Conservation (phyloP, 495 filamentous ascomycete genomes). For the Aspergillus diversus region DNA sequence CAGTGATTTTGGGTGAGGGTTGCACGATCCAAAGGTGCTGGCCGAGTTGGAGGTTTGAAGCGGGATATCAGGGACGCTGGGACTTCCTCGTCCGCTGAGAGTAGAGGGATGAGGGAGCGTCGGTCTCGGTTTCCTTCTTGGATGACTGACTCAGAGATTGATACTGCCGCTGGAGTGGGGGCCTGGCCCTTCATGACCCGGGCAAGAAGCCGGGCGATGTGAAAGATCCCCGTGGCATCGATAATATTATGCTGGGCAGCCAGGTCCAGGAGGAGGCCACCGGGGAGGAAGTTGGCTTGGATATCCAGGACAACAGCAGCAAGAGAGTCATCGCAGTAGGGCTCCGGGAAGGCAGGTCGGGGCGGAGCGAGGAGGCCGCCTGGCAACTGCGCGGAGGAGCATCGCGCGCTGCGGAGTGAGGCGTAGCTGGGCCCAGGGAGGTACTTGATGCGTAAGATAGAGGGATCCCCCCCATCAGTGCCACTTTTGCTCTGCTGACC, state of each 20-base stretch:
- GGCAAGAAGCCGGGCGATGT: constrained; percentile 38
- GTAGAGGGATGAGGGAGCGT: constrained; percentile 33
- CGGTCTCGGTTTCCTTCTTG: constrained; percentile 40
- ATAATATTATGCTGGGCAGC: constrained; percentile 48
- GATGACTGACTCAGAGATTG: constrained; percentile 26
- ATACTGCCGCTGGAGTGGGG: neutral
- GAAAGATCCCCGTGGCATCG: constrained; percentile 42
- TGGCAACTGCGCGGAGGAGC: constrained; percentile 36
- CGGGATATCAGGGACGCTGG: constrained; percentile 14
- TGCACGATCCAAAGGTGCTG: neutral
- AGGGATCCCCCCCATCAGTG: neutral
- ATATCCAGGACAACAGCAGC: constrained; percentile 36
- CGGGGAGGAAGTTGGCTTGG: constrained; percentile 42
- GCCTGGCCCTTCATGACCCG: constrained; percentile 25
- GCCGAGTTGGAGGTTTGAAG: neutral
- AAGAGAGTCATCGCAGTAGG: constrained; percentile 29
- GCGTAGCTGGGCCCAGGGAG: constrained; percentile 25
- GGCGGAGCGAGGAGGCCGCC: constrained; percentile 26
- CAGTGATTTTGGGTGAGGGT: constrained; percentile 21
- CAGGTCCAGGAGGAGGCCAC: constrained; percentile 35
- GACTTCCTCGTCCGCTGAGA: constrained; percentile 28
- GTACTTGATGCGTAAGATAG: constrained; percentile 33
- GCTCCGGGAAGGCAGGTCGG: constrained; percentile 35
- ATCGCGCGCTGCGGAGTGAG: constrained; percentile 26
- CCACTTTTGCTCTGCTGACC: neutral